These are phyloP conservation scores for Paramecium caudatum DNA, from an alignment of 73 alveolate genomes.

Conservation along the genomic window DNA sequence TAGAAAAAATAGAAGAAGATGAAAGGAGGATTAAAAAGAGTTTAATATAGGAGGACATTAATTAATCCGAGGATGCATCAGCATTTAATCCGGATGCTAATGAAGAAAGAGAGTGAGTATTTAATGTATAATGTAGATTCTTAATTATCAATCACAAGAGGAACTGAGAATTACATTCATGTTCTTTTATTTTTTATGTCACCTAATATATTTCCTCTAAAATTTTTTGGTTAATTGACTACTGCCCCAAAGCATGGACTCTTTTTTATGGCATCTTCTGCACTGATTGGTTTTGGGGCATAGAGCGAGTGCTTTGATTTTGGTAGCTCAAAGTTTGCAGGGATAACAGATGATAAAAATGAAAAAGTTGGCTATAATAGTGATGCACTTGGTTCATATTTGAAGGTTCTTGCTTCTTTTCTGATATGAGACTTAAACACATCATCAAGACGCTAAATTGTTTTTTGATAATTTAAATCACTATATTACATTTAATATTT, in stretches of 20 bases:
- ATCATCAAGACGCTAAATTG: not conserved
- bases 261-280: not conserved
- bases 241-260: slow-evolving; percentile 4
- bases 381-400: slow-evolving; percentile 14
- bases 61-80: slow-evolving; percentile 11
- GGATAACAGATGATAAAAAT: not conserved
- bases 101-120: too few relatives aligned
- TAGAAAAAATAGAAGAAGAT: slow-evolving; percentile 50
- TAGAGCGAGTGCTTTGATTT: not conserved
- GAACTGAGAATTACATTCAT: not conserved
- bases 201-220: not conserved
- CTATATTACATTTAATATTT: not conserved
- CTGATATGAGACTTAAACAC: not conserved
- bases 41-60: not conserved
- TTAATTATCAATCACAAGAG: too few relatives aligned
- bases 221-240: not conserved
- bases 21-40: slow-evolving; percentile 23
- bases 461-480: not conserved
- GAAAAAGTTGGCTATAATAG: slow-evolving; percentile 4
- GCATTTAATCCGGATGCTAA: not conserved
- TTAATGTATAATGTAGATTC: too few relatives aligned
- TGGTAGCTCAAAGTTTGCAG: not conserved
- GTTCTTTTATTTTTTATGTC: not conserved
- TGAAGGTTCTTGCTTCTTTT: not conserved
- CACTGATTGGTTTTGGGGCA: not conserved